Conservation (phyloP, 2,329 filamentous ascomycete genomes). For the Epichloe scottii region DNA sequence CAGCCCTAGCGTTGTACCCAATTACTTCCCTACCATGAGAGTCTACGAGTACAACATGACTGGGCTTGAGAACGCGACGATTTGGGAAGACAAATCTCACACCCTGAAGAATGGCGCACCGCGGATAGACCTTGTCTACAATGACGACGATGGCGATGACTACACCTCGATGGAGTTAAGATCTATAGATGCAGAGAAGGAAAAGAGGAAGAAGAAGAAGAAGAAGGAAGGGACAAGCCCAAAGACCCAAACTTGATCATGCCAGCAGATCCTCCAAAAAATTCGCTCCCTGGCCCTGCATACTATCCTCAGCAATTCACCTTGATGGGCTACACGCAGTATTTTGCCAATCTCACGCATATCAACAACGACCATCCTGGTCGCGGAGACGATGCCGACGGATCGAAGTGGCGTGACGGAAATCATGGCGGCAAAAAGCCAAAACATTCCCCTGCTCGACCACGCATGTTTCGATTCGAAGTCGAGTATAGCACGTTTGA, state of each 20-base stretch:
- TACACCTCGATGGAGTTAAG: slow-evolving; percentile 17
- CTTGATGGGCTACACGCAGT: slow-evolving; percentile 72
- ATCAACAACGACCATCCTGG: slow-evolving; percentile 56
- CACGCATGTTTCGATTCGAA: slow-evolving; percentile 58
- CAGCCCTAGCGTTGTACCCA: slow-evolving; percentile 79
- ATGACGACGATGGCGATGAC: slow-evolving; percentile 9
- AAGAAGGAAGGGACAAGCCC: slow-evolving; percentile 34
- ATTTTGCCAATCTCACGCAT: slow-evolving; percentile 84
- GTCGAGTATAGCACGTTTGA: slow-evolving; percentile 77
- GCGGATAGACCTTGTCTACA: neutral
- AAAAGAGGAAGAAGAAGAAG: slow-evolving; percentile 25
- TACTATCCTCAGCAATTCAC: slow-evolving; percentile 79
- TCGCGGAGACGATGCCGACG: slow-evolving; percentile 16
- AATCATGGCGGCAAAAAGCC: slow-evolving; percentile 47
- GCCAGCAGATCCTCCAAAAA: slow-evolving; percentile 61
- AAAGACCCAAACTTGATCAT: slow-evolving; percentile 49
- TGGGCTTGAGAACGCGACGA: slow-evolving; percentile 48
- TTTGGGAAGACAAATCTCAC: slow-evolving; percentile 30
- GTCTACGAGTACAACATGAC: slow-evolving; percentile 90
- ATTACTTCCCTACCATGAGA: slow-evolving; percentile 80
- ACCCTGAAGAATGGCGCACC: neutral
- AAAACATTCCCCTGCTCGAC: slow-evolving; percentile 38
- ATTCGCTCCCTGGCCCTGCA: slow-evolving; percentile 68
- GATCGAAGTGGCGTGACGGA: slow-evolving; percentile 49
- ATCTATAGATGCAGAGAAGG: slow-evolving; percentile 13